Evolutionary conservation across 441 rosid genomes (phyloP).

Genomic region (Eruca vesicaria): DNA sequence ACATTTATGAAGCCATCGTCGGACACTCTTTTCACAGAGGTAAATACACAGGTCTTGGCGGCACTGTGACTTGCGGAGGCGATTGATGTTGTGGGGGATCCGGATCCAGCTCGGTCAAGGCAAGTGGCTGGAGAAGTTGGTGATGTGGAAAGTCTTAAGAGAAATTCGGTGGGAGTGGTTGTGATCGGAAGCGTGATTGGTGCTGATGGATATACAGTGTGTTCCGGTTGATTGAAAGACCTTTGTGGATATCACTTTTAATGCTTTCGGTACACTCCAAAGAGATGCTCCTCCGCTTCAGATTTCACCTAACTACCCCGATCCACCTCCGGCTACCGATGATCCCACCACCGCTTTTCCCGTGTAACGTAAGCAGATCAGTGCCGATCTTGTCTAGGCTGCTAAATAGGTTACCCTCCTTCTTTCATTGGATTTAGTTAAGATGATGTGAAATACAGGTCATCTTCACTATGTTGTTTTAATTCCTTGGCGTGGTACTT

Average conservation of each 20-base stretch:
- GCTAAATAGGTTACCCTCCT: slow-evolving; percentile 65
- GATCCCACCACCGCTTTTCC: slow-evolving; percentile 47
- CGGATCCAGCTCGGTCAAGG: too few species aligned
- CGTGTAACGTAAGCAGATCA: slow-evolving; percentile 76
- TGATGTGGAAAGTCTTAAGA: neutral
- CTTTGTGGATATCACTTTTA: slow-evolving; percentile 73
- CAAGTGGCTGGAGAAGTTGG: too few species aligned
- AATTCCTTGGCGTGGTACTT: neutral
- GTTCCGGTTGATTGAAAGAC: neutral
- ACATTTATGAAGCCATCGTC: too few species aligned
- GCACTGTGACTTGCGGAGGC: too few species aligned
- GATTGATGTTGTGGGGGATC: too few species aligned
- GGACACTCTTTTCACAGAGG: too few species aligned
- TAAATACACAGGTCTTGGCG: too few species aligned
- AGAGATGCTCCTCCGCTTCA: slow-evolving; percentile 85
- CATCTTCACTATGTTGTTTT: neutral
- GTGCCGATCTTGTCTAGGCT: slow-evolving; percentile 77
- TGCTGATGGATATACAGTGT: neutral
- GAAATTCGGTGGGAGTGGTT: neutral
- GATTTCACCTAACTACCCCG: slow-evolving; percentile 79
- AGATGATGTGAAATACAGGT: neutral
- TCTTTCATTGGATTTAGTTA: neutral
- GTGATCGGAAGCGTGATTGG: neutral
- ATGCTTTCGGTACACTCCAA: slow-evolving; percentile 73
- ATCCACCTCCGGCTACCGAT: slow-evolving; percentile 65